Percentiles rank a stretch among this genome's conserved stretches.
Conservation (phyloP, 306 rosid genomes). For the Castanea crenata region DNA sequence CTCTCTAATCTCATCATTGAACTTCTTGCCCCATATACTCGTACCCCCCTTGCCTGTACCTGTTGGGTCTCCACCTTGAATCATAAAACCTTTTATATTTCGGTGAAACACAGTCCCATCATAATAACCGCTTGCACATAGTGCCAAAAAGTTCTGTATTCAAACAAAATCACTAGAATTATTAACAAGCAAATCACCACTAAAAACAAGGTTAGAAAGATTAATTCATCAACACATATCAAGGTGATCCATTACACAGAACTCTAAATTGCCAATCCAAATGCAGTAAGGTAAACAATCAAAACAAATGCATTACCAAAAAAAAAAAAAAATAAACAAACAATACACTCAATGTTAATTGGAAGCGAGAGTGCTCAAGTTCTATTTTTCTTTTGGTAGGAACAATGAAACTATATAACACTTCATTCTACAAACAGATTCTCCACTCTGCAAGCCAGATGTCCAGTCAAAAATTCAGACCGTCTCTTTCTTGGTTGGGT, state of each 20-base stretch:
- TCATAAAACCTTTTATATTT: constrained; percentile 94
- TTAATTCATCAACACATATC: background rate
- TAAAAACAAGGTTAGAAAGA: background rate
- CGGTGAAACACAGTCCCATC: constrained; percentile 97
- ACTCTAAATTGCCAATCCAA: constrained; percentile 5
- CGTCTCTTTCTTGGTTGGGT: background rate
- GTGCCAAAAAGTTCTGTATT: constrained; percentile 74
- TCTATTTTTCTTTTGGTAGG: background rate
- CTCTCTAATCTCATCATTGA: constrained; percentile 86
- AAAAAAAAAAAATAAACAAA: too few relatives aligned
- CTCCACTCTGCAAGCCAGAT: background rate
- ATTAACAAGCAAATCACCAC: constrained; percentile 8
- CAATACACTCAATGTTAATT: background rate
- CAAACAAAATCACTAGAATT: constrained; percentile 14
- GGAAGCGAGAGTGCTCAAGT: background rate
- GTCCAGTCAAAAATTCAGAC: background rate
- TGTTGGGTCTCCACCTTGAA: constrained; percentile 98
- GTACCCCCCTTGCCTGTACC: constrained; percentile 97
- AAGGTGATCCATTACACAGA: background rate
- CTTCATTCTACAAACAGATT: background rate
- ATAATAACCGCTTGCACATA: constrained; percentile 81
- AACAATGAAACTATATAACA: background rate
- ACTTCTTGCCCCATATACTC: constrained; percentile 95
- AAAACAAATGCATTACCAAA: background rate
- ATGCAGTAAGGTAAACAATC: background rate